Base-by-base conservation (phyloP, 306 rosid genomes). In the Cyclanthera cordifolia region DNA sequence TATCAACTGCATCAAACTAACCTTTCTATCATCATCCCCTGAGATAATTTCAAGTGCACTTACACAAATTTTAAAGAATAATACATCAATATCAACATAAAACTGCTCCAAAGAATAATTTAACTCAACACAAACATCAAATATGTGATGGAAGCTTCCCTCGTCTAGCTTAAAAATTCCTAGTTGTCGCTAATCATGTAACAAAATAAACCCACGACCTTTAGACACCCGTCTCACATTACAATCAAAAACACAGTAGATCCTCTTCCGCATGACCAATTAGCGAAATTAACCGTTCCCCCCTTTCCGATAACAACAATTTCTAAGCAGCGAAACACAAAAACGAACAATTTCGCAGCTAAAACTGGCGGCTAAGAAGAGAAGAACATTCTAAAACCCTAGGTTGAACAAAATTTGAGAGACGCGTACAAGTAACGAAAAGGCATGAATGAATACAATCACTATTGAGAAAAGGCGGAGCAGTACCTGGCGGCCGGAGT, bases 401-500 rank as follows among this genome's bases (percentile, higher is more conserved):
- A 74, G 74, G 25, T 53, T 49, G 43, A 71, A 21, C 66, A 67
- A 1, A 8, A 37, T 41, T 39, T 16, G 8, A 23, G 54, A 67
- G 72, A 12, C 11, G 1, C 39, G 46, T 52, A 60, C 0, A 2
- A 28, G 53, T n/a, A 37, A 25, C 11, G 21, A 28, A 6, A 3
- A 47, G 24, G 10, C 16, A 7, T n/a, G 41, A 34, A 34, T 34
- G 8, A 34, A 9, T 5, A 37, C 11, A 37, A 27, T 3, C 30
- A 27, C 30, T 1, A 27, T 1, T 3, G 41, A 5, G 72, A 46
- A 53, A n/a, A 77, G 2, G 19, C 1, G 16, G 5, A 24, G 28
- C 12, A 1, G 53, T 76, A 88, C 99, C 95, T 93, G 64, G 95
- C 99, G 53, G 97, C 93, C 67, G 96, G 95, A 53, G 95, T 82